Evolutionary conservation across 768 basidiomycete genomes (phyloP), one percentile per base, ranked within the genome.

Genomic region (Collybiopsis confluens): DNA sequence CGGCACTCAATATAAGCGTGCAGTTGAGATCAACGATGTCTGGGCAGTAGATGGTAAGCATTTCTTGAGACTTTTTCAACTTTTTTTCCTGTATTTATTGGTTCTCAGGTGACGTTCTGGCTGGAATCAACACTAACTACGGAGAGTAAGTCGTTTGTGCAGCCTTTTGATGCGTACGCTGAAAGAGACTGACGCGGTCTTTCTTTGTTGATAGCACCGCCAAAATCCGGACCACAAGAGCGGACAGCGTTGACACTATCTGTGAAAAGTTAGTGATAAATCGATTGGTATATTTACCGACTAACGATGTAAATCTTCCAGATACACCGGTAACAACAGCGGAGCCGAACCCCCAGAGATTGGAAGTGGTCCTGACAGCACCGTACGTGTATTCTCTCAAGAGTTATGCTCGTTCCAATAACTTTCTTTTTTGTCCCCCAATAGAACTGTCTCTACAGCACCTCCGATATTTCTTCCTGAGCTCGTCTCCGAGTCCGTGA

Each of bases 401-500:
- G 41, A 42, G n/a, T n/a, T 8, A 42, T 42, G 8, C n/a, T 6
- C 13, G 30, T 23, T 42, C 38, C 21, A 46, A 6, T 44, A 20
- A 23, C 10, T 38, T 11, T 21, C 36, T 20, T 15, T 47, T 41
- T 21, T 18, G n/a, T n/a, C n/a, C n/a, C n/a, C n/a, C n/a, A n/a
- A n/a, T n/a, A 54, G 53, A 23, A 10, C 24, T 54, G 53, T 24
- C 27, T 54, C 5, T 54, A 54, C 53, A 36, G 42, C 8, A 24
- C 27, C 15, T 35, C 43, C 26, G 53, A 54, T 35, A 54, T 54
- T 42, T 6, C 41, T 16, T 75, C 2, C n/a, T 18, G 9, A 51
- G 28, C 10, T 77, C 41, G 5, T 33, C n/a, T n/a, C n/a, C n/a
- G n/a, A n/a, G n/a, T n/a, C n/a, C n/a, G n/a, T n/a, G n/a, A n/a